Conservation (phyloP, 345 rosid species). For the Euphorbia lathyris region DNA sequence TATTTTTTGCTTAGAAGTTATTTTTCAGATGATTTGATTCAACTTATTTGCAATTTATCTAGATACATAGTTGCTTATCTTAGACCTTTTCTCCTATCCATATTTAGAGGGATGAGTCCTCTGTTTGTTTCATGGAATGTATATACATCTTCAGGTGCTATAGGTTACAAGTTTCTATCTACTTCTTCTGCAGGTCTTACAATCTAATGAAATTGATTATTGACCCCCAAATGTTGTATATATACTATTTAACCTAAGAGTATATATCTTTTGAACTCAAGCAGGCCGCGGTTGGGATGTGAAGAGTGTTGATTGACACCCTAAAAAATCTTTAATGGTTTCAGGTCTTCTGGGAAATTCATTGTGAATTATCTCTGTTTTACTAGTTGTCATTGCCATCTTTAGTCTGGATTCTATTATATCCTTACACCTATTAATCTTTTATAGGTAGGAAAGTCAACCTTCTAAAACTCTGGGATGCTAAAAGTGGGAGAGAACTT, state of each 20-base stretch:
- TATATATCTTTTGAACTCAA: slow-evolving; percentile 65
- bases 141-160: background rate
- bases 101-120: background rate
- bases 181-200: background rate
- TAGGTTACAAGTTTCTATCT: background rate
- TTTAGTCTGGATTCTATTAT: slow-evolving; percentile 4
- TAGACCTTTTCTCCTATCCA: background rate
- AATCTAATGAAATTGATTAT: slow-evolving; percentile 3
- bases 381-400: slow-evolving; percentile 1
- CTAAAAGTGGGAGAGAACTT: slow-evolving; percentile 84
- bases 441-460: slow-evolving; percentile 88
- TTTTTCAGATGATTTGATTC: background rate
- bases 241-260: slow-evolving; percentile 39
- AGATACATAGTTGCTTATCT: background rate
- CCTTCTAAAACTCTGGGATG: slow-evolving; percentile 99
- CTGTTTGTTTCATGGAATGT: background rate
- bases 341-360: slow-evolving; percentile 54
- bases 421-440: background rate
- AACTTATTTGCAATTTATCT: background rate
- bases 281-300: slow-evolving; percentile 99
- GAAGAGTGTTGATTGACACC: slow-evolving; percentile 99
- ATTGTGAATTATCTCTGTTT: slow-evolving; percentile 1
- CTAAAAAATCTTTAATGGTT: slow-evolving; percentile 85
- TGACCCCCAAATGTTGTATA: background rate
- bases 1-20: background rate